These are phyloP conservation scores for Aspergillus sp. DNA, from an alignment of 2,329 filamentous ascomycete species.

Conservation along the genomic window DNA sequence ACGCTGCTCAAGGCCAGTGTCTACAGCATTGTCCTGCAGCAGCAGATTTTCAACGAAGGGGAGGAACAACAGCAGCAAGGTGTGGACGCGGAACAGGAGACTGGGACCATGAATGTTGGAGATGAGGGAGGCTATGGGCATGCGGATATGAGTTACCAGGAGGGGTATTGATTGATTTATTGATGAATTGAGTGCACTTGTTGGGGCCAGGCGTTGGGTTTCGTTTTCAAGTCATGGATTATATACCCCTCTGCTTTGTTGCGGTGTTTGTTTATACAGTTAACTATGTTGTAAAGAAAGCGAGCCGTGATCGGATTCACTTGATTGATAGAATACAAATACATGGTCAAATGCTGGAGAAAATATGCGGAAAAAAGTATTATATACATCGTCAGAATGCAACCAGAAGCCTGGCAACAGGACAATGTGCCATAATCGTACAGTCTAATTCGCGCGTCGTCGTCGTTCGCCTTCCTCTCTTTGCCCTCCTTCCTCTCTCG, in stretches of 20 bases:
- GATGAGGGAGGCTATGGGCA: slow-evolving; percentile 16
- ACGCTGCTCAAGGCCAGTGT: slow-evolving; percentile 97
- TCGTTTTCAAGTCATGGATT: neutral
- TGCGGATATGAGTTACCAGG: slow-evolving; percentile 27
- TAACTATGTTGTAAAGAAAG: neutral
- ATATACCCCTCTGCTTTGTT: slow-evolving; percentile 6
- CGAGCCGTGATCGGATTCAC: neutral
- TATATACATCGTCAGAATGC: slow-evolving; percentile 24
- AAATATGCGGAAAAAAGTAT: slow-evolving; percentile 18
- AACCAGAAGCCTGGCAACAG: neutral
- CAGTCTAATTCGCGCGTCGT: neutral
- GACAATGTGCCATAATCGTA: slow-evolving; percentile 14
- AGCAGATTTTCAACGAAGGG: slow-evolving; percentile 77
- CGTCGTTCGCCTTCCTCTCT: slow-evolving; percentile 34
- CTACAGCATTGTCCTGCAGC: slow-evolving; percentile 97
- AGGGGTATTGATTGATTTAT: neutral
- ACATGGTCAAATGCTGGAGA: slow-evolving; percentile 3
- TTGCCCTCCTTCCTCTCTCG: too few relatives aligned
- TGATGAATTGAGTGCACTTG: slow-evolving; percentile 7
- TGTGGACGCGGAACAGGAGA: slow-evolving; percentile 20
- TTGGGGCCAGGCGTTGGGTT: slow-evolving; percentile 13
- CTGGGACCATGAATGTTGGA: slow-evolving; percentile 20
- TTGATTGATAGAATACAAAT: slow-evolving; percentile 5
- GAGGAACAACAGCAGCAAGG: slow-evolving; percentile 32
- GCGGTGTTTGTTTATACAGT: neutral